Evolutionary conservation across 164 flowering plant genomes (phyloP), one percentile per base, ranked within the genome.

Genomic region (Umbilicus rupestris): DNA sequence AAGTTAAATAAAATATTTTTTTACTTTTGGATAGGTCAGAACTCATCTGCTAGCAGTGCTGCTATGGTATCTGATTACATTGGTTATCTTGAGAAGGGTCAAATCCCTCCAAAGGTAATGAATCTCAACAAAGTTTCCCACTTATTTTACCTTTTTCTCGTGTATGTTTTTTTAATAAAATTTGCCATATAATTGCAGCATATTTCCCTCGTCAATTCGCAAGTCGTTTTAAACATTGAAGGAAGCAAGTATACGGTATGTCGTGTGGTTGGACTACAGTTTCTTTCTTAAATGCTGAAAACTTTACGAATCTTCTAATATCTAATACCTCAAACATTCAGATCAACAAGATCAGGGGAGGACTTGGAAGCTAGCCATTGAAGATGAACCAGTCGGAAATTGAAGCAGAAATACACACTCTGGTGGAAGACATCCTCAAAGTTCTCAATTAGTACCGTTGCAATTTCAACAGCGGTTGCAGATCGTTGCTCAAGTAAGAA

Each of bases 41-140:
- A 95, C 92, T 98, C 98, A 73, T 86, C 95, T 66, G 80, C 91
- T 52, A 88, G 89, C 73, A 92, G 99, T 78, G 90, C 96, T 66
- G 92, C 98, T 41, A 67, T 87, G 83, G 98, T 95, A 73, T 92
- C 98, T 57, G 99, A 95, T 64, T 95, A 95, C 75, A 77, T 95
- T 58, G 98, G 98, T 74, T 95, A 92, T 82, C 98, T 95, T 73
- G 98, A 86, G 62, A 95, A 95, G 80, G 99, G 99, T 64, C 99
- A 95, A 82, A 95, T 95, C 67, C 99, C 99, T 44, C 99, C 99
- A 30, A 95, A 92, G 98, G 99, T 89, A 85, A 37, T 49, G 20
- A 26, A 26, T 20, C 64, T 16, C 58, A 24, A 50, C 42, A 50
- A 22, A 49, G 31, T 58, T 30, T 22, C 20, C 49, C 7, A 24